Conservation (phyloP, 768 basidiomycete genomes). For the Amyloporia xantha region DNA sequence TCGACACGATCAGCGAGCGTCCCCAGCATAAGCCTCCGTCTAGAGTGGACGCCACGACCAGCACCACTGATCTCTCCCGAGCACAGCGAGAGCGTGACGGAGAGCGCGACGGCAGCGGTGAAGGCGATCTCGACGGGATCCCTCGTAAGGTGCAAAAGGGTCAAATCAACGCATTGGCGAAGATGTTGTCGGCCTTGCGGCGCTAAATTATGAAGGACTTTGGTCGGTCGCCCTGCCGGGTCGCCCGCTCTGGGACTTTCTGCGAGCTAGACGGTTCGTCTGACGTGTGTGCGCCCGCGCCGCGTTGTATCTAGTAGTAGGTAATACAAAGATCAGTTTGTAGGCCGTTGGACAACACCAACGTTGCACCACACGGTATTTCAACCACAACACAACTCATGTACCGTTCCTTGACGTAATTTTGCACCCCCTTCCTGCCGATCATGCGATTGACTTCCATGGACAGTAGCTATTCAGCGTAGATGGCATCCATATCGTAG, state of each 20-base stretch:
- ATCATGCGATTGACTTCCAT: slow-evolving; percentile 2
- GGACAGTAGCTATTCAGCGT: slow-evolving; percentile 4
- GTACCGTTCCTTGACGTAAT: slow-evolving; percentile 4
- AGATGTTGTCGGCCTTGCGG: slow-evolving; percentile 82
- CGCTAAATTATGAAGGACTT: slow-evolving; percentile 31
- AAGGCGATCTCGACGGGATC: slow-evolving; percentile 32
- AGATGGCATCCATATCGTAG: slow-evolving; percentile 17
- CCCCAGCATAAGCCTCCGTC: slow-evolving; percentile 40
- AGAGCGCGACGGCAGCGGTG: slow-evolving; percentile 27
- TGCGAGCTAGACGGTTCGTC: slow-evolving; percentile 9
- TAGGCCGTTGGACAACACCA: slow-evolving; percentile 12
- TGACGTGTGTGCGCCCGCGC: slow-evolving; percentile 7
- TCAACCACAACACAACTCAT: slow-evolving; percentile 3
- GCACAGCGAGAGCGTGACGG: slow-evolving; percentile 18
- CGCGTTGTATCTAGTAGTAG: slow-evolving; percentile 14
- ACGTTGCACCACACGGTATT: background rate
- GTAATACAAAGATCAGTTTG: slow-evolving; percentile 13
- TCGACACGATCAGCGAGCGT: slow-evolving; percentile 74
- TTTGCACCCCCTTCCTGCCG: slow-evolving; percentile 4
- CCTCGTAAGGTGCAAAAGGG: slow-evolving; percentile 82
- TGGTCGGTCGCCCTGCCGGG: background rate
- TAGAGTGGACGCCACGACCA: slow-evolving; percentile 60
- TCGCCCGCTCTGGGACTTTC: slow-evolving; percentile 1
- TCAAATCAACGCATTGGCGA: slow-evolving; percentile 84
- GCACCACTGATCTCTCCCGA: slow-evolving; percentile 59